Conservation (phyloP, 441 rosid genomes). For the Mallotus repandus region DNA sequence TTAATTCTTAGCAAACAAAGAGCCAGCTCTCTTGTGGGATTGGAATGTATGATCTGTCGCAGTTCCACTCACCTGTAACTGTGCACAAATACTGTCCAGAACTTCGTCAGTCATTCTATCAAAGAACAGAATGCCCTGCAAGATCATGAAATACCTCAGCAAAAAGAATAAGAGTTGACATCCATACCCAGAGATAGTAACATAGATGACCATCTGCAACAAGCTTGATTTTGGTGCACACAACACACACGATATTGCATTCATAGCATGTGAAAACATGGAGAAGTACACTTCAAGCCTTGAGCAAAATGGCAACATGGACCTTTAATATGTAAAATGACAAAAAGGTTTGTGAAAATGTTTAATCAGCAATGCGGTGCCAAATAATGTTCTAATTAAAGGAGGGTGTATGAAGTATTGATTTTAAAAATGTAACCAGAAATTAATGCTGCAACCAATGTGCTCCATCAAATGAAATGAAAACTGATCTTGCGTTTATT, state of each 20-base stretch:
- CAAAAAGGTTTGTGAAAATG: not conserved
- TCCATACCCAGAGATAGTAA: not conserved
- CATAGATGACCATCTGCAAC: not conserved
- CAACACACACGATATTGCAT: not conserved
- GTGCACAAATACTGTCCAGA: constrained; percentile 56
- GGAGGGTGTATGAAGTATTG: not conserved
- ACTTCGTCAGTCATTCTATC: constrained; percentile 86
- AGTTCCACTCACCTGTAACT: constrained; percentile 61
- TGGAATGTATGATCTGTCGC: not conserved
- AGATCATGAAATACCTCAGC: constrained; percentile 26
- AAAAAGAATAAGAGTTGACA: constrained; percentile 8
- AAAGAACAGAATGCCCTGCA: constrained; percentile 84
- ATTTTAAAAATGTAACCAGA: not conserved
- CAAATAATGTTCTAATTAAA: not conserved
- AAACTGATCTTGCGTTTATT: not conserved
- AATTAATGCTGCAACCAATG: not conserved
- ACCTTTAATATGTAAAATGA: constrained; percentile 1
- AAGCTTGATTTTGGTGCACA: not conserved
- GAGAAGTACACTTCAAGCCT: not conserved
- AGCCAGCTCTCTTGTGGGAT: not conserved
- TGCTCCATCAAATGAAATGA: not conserved
- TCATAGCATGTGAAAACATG: not conserved
- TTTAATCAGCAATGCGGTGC: not conserved
- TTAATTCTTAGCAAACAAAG: constrained; percentile 1
- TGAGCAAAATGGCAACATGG: not conserved